phyloP scores from a whole-genome alignment of 1,284 basidiomycete genomes.

The Heterobasidion parviporum region DNA sequence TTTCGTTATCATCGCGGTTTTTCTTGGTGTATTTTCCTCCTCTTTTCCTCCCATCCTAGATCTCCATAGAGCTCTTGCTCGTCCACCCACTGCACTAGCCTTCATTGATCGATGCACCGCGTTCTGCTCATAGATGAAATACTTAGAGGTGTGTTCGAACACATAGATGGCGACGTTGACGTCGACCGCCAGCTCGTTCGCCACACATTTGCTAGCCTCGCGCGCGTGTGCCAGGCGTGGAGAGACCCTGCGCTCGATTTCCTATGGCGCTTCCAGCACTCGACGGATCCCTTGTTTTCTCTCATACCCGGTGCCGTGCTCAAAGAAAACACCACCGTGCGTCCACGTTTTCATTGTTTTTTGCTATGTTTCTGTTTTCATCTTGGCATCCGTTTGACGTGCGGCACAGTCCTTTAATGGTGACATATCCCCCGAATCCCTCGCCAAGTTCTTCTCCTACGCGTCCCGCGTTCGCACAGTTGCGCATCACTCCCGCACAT shows the following conservation, averaged over 20 bases:
- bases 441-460: slow-evolving; percentile 31
- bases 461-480: slow-evolving; percentile 40
- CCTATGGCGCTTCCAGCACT: slow-evolving; percentile 40
- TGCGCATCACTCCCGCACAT: slow-evolving; percentile 16
- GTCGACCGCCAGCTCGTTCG: slow-evolving; percentile 1
- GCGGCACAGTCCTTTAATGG: not conserved
- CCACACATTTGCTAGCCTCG: slow-evolving; percentile 9
- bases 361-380: no score
- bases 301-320: slow-evolving; percentile 26
- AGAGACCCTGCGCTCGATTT: slow-evolving; percentile 47
- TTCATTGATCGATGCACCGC: slow-evolving; percentile 8
- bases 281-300: slow-evolving; percentile 35
- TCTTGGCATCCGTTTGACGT: not conserved
- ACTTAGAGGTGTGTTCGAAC: slow-evolving; percentile 10
- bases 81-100: not conserved
- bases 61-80: not conserved
- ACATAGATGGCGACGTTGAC: slow-evolving; percentile 6
- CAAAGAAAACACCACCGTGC: not conserved
- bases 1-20: not conserved
- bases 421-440: slow-evolving; percentile 10
- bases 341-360: not conserved
- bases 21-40: not conserved
- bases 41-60: not conserved
- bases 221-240: slow-evolving; percentile 39
- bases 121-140: slow-evolving; percentile 15